Base-by-base conservation (phyloP, 768 basidiomycete species). In the Auriscalpium microsporum region DNA sequence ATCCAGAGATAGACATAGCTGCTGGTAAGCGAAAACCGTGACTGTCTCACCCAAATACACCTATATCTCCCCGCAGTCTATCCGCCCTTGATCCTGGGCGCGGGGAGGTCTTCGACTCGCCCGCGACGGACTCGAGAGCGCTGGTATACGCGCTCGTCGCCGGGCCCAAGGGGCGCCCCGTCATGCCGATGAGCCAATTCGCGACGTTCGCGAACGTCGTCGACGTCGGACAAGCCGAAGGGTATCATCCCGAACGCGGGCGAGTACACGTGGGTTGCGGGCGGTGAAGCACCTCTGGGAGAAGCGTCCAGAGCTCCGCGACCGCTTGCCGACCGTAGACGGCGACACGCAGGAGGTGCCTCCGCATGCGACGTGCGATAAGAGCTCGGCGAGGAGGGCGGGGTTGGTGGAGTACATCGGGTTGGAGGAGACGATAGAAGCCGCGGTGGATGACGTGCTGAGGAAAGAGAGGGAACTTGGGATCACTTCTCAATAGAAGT, bases 171-270 rank as follows among this genome's bases (percentile, higher is more conserved):
- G 28, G 28, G 28, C 28, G 28, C 28, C 28, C 28, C 4, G 28
- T 28, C 28, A 28, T 28, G 28, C 28, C 28, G 28, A 28, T 28
- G 28, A 28, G 5, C 7, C 28, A 28, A 4, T 2, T 28, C 28
- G 28, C 28, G 28, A 28, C 28, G 28, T 28, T 28, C 28, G 28
- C 4, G 28, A 28, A 70, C 51, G 63, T 70, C 10, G 53, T 59
- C 6, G 68, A 68, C 50, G 66, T 44, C 53, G 7, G 42, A 50
- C 33, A 51, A 37, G 19, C 48, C 54, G 34, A 65, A 65, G 47
- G 59, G 67, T 19, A 60, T 64, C 58, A 48, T 68, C 42, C 52
- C 63, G 37, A 54, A 52, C 16, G 65, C 60, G 10, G 62, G 58
- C 14, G 52, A 51, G 1, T 62, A 66, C 53, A 62, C 61, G 4